Evolutionary conservation across 805 yeast species (phyloP), one percentile per base, ranked within the genome.

Genomic region (Candida maesae): DNA sequence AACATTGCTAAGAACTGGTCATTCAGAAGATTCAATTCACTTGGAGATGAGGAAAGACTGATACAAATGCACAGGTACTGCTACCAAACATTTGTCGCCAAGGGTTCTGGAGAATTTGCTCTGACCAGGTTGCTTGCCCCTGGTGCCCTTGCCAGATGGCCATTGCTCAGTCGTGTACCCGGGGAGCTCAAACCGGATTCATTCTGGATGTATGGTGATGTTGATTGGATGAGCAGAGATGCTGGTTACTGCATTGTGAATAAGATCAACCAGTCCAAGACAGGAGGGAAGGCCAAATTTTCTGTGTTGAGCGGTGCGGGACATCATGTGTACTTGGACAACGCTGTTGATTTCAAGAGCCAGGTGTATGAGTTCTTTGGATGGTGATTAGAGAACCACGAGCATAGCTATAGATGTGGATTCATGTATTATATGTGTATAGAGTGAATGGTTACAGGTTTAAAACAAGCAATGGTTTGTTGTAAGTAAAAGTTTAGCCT

Each of bases 291-390:
- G 9, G 54, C 64, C 4, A 46, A 48, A 8, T 57, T 70, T 21
- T 46, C 58, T 21, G 65, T 66, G 39, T 59, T 83, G 10, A 64
- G 59, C 10, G 62, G 72, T 36, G 70, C 79, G 5, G 89, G 89
- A 1, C 90, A 83, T 53, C 88, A 83, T 52, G 51, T 82, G 11
- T 82, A 80, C 50, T 62, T 82, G 35, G 90, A 82, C 51, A 80
- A 79, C 47, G 65, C 69, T 10, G 46, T 45, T 5, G 68, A 54
- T 30, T 82, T 82, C 55, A 78, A 81, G 52, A 45, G 50, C 3
- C 35, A 73, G 41, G 61, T 81, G 1, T 53, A 43, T 33, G 39
- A 44, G 15, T 63, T 59, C 46, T 42, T 64, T 20, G 55, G 49
- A 0, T 61, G 66, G 65, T 49, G 33, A 43, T 14, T 10, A 21